Conservation (phyloP, 768 basidiomycete genomes). For the Fomitopsis serialis region DNA sequence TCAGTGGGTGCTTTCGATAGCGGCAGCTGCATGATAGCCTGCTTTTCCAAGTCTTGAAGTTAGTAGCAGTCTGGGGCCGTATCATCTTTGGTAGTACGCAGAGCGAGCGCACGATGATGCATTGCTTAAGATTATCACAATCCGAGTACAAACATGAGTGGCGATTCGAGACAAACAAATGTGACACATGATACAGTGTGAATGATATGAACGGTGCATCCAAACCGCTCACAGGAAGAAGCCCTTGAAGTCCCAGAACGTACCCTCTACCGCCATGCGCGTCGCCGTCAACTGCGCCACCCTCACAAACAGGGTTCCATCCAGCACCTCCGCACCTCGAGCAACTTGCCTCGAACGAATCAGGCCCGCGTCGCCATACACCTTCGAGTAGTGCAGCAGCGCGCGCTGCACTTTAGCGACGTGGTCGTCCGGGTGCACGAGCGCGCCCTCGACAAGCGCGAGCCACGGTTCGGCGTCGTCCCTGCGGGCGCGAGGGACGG, state of each 20-base stretch:
- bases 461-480: constrained; percentile 52
- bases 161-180: too few species aligned
- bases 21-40: too few species aligned
- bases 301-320: constrained; percentile 59
- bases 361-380: constrained; percentile 34
- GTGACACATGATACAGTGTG: too few species aligned
- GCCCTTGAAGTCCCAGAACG: background rate
- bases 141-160: too few species aligned
- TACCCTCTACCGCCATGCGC: background rate
- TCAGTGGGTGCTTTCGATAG: too few species aligned
- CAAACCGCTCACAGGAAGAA: background rate
- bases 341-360: too few species aligned
- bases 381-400: constrained; percentile 37
- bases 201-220: too few species aligned
- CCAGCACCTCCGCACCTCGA: constrained; percentile 45
- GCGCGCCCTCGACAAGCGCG: constrained; percentile 40
- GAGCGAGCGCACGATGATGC: too few species aligned
- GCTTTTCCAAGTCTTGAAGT: too few species aligned
- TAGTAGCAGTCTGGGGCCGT: too few species aligned
- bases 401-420: constrained; percentile 42
- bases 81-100: too few species aligned
- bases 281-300: constrained; percentile 34
- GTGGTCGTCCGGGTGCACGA: constrained; percentile 56
- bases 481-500: constrained; percentile 25
- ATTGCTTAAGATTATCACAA: too few species aligned